Percentiles rank a stretch among this genome's conserved stretches.
Conservation (phyloP, 805 yeast genomes). For the Metschnikowia vanudenii region DNA sequence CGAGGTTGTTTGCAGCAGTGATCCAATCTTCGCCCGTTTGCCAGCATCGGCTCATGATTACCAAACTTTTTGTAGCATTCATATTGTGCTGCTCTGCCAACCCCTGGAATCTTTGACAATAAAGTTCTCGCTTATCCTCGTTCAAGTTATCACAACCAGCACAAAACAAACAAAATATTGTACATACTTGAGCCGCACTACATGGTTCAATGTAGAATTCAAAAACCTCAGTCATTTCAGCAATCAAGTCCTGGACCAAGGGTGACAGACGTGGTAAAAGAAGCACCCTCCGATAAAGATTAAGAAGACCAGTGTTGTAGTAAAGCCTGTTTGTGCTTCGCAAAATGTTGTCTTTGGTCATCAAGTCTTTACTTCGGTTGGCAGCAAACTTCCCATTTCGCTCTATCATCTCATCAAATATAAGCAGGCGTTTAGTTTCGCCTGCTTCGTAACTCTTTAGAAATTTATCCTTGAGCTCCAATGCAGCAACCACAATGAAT, state of each 20-base stretch:
- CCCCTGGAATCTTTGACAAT: constrained; percentile 37
- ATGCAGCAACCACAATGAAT: constrained; percentile 32
- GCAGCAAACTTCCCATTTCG: constrained; percentile 7
- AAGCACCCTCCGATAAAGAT: constrained; percentile 56
- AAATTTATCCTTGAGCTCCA: constrained; percentile 27
- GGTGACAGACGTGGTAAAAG: constrained; percentile 44
- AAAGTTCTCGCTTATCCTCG: constrained; percentile 33
- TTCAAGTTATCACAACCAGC: constrained; percentile 58
- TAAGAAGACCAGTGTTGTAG: constrained; percentile 53
- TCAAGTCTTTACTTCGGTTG: constrained; percentile 15
- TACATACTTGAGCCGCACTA: constrained; percentile 53
- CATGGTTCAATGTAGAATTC: constrained; percentile 42
- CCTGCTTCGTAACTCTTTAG: constrained; percentile 16
- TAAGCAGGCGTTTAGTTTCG: constrained; percentile 15
- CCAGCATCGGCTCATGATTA: constrained; percentile 56
- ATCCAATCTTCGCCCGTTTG: constrained; percentile 51
- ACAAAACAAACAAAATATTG: constrained; percentile 53
- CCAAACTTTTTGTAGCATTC: constrained; percentile 45
- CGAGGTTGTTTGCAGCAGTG: constrained; percentile 41
- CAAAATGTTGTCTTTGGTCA: constrained; percentile 34
- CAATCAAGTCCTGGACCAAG: constrained; percentile 48
- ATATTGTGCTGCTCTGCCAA: constrained; percentile 45
- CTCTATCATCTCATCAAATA: constrained; percentile 16
- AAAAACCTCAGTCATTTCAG: constrained; percentile 37
- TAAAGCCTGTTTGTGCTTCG: constrained; percentile 52